phyloP scores from a whole-genome alignment of 2,329 filamentous ascomycete species.

The Neonectria faginata region DNA sequence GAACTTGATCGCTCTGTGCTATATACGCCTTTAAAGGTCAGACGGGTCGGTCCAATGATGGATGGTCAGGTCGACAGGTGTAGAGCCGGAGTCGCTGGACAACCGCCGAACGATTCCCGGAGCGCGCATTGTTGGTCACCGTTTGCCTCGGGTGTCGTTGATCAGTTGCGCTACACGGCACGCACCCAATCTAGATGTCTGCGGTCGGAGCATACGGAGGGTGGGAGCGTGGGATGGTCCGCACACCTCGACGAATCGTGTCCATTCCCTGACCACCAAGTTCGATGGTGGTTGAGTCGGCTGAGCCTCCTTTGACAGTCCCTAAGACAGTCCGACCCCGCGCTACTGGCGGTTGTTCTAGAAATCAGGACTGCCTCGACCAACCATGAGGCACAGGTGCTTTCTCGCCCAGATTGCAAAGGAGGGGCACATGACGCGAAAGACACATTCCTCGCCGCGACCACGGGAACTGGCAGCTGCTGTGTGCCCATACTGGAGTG shows the following conservation, averaged over 20 bases:
- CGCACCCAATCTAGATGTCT: slow-evolving; percentile 38
- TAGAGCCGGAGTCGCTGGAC: slow-evolving; percentile 7
- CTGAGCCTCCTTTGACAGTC: slow-evolving; percentile 38
- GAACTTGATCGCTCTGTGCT: slow-evolving; percentile 18
- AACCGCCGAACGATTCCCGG: slow-evolving; percentile 27
- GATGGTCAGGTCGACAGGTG: slow-evolving; percentile 14
- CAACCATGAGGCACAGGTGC: slow-evolving; percentile 40
- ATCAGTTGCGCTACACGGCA: slow-evolving; percentile 33
- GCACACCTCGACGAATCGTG: slow-evolving; percentile 35
- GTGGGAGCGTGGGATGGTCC: slow-evolving; percentile 36
- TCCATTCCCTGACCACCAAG: slow-evolving; percentile 34
- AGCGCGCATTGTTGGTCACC: slow-evolving; percentile 26
- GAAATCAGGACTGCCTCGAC: slow-evolving; percentile 44
- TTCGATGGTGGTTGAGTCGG: slow-evolving; percentile 34
- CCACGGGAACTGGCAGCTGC: slow-evolving; percentile 35
- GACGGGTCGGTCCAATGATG: slow-evolving; percentile 27
- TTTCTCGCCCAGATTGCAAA: slow-evolving; percentile 34
- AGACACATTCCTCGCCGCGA: slow-evolving; percentile 39
- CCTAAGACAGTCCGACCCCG: slow-evolving; percentile 29
- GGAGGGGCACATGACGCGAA: slow-evolving; percentile 43
- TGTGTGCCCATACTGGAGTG: slow-evolving; percentile 36
- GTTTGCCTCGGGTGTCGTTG: slow-evolving; percentile 32
- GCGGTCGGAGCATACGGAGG: slow-evolving; percentile 34
- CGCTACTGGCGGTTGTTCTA: slow-evolving; percentile 52
- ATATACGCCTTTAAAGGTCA: slow-evolving; percentile 9